Percentiles rank a stretch among this genome's conserved stretches.
These are phyloP conservation scores for Nicotiana rustica DNA, from an alignment of 305 asterid species.

Conservation along the genomic window DNA sequence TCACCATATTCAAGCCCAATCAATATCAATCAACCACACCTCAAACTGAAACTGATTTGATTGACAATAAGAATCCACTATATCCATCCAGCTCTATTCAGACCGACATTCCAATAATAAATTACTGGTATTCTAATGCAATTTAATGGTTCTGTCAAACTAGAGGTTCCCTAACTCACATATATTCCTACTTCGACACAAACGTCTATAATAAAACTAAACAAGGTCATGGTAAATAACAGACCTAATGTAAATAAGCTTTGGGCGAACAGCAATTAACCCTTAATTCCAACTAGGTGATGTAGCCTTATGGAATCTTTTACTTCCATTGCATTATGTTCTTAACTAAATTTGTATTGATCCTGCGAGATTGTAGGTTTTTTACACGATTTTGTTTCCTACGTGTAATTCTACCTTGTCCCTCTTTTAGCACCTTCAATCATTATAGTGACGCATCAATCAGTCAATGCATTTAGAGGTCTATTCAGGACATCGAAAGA, in stretches of 20 bases:
- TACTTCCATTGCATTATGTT: constrained; percentile 1
- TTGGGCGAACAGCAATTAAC: background rate
- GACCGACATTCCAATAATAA: background rate
- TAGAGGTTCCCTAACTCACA: background rate
- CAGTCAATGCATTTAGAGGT: background rate
- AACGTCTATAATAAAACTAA: background rate
- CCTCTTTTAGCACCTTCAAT: background rate
- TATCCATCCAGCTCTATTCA: background rate
- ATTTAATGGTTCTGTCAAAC: background rate
- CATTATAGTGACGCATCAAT: background rate
- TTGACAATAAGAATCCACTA: background rate
- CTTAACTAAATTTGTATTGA: constrained; percentile 3
- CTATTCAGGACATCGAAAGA: background rate
- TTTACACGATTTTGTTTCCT: constrained; percentile 2
- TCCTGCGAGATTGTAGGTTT: background rate
- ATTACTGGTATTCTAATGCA: background rate
- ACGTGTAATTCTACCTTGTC: background rate
- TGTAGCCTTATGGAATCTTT: background rate
- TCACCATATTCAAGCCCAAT: background rate
- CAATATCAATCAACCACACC: background rate
- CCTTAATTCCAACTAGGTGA: background rate
- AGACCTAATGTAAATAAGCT: background rate
- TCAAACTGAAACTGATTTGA: background rate
- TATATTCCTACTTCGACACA: background rate
- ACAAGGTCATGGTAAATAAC: background rate